Base-by-base conservation (phyloP, 768 basidiomycete genomes). In the Trametes gibbosa region DNA sequence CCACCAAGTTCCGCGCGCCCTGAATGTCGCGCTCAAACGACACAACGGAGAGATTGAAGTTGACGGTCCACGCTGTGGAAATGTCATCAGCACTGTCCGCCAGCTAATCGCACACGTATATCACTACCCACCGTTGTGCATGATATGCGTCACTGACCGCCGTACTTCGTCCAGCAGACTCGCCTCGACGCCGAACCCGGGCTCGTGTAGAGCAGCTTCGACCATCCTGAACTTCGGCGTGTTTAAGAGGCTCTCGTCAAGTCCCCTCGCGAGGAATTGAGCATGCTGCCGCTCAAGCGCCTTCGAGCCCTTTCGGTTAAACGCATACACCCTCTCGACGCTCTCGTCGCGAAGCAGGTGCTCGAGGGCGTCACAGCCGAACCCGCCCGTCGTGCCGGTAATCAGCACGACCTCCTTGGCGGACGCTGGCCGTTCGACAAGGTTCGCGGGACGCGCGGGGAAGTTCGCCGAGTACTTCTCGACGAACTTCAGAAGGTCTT, bases 81-180 rank as follows among this genome's bases (percentile, higher is more conserved):
- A 19, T 24, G 5, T 40, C 17, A 29, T 32, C 25, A 9, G 17
- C 13, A 13, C 17, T 24, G 29, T 14, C 7, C 24, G 27, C 23
- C 29, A 17, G 2, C 17, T 13, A 48, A 16, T 12, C 43, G 21
- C 14, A 41, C 46, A 23, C 10, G 21, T 23, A 27, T 25, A 61
- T 34, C 35, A 41, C 45, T 7, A 65, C 58, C 3, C 58, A 74
- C 74, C 73, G 40, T 75, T 75, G 64, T 77, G 74, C 16, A 77
- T 73, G 63, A 79, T 69, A 32, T 71, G 72, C 13, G 75, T 78
- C 5, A 74, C 65, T 10, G 66, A 68, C n/a, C 49, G 27, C 14
- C 66, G 62, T 41, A 75, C 66, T 66, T 73, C 65, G 12, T 71
- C 66, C 32, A 69, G 71, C 13, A 66, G 14, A 8, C 68, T 56